These are phyloP conservation scores for Dryas integrifolia DNA, from an alignment of 331 rosid species.

Conservation along the genomic window DNA sequence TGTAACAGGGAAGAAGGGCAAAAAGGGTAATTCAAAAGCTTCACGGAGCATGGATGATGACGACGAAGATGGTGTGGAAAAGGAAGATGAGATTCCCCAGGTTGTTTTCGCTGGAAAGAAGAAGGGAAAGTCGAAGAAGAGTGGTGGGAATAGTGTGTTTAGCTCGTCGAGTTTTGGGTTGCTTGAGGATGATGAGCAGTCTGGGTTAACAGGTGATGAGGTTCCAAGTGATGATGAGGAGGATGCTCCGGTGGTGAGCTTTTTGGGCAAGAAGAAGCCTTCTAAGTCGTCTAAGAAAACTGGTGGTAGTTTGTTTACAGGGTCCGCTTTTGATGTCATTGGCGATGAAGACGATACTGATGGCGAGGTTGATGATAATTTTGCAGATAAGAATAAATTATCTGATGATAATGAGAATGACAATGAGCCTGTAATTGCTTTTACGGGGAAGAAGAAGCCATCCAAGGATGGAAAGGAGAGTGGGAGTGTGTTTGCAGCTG, in stretches of 20 bases:
- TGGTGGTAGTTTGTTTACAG: slow-evolving; percentile 48
- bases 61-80: slow-evolving; percentile 24
- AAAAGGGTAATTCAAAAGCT: slow-evolving; percentile 54
- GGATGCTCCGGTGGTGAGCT: slow-evolving; percentile 42
- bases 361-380: slow-evolving; percentile 45
- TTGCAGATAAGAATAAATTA: slow-evolving; percentile 23
- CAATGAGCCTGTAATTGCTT: slow-evolving; percentile 52
- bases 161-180: slow-evolving; percentile 52
- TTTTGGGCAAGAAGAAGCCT: slow-evolving; percentile 67
- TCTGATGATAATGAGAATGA: slow-evolving; percentile 43
- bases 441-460: slow-evolving; percentile 74
- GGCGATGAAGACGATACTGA: slow-evolving; percentile 46
- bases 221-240: slow-evolving; percentile 29
- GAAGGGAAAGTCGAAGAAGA: slow-evolving; percentile 72
- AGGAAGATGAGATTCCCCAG: slow-evolving; percentile 40
- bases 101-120: slow-evolving; percentile 67
- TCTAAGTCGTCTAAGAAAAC: slow-evolving; percentile 49
- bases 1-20: slow-evolving; percentile 64
- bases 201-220: slow-evolving; percentile 32
- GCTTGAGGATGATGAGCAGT: slow-evolving; percentile 45
- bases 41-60: slow-evolving; percentile 35
- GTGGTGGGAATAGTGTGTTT: slow-evolving; percentile 52
- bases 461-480: slow-evolving; percentile 60
- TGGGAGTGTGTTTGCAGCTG: slow-evolving; percentile 38
- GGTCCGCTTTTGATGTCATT: slow-evolving; percentile 53